Conservation (phyloP, 306 rosid genomes). For the Senna tora region DNA sequence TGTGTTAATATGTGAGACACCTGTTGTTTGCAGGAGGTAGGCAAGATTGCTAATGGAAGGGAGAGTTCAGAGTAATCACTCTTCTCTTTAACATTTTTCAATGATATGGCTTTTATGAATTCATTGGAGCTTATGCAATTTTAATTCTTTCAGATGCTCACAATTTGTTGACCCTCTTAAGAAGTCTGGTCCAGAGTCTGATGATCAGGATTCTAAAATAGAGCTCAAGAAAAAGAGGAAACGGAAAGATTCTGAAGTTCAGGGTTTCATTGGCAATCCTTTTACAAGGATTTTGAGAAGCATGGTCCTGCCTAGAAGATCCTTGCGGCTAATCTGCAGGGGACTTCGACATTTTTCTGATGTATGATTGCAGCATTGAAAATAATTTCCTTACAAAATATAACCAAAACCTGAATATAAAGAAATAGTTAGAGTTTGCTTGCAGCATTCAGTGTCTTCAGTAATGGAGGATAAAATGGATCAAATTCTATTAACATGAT, state of each 20-base stretch:
- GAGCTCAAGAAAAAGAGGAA: conserved; percentile 52
- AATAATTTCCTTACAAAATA: not conserved
- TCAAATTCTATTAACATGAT: not conserved
- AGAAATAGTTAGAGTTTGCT: not conserved
- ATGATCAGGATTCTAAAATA: conserved; percentile 41
- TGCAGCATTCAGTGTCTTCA: not conserved
- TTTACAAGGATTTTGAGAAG: conserved; percentile 60
- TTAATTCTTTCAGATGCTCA: conserved; percentile 62
- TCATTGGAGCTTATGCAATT: conserved; percentile 31
- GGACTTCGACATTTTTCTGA: conserved; percentile 35
- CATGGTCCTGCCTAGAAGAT: conserved; percentile 58
- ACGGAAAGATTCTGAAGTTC: conserved; percentile 40
- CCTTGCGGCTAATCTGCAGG: conserved; percentile 57
- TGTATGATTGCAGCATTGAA: conserved; percentile 11
- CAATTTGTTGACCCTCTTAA: conserved; percentile 48
- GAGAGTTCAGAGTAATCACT: conserved; percentile 63
- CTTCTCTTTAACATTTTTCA: conserved; percentile 25
- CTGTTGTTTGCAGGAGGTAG: conserved; percentile 53
- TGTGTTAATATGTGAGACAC: conserved; percentile 29
- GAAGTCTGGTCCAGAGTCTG: conserved; percentile 45
- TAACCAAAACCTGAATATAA: conserved; percentile 3
- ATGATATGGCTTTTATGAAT: conserved; percentile 24
- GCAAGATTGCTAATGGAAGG: conserved; percentile 51
- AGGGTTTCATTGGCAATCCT: conserved; percentile 39
- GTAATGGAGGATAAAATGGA: conserved; percentile 18